These are phyloP conservation scores for Plasmodium relictum DNA, from an alignment of 169 alveolate species.

Conservation along the genomic window DNA sequence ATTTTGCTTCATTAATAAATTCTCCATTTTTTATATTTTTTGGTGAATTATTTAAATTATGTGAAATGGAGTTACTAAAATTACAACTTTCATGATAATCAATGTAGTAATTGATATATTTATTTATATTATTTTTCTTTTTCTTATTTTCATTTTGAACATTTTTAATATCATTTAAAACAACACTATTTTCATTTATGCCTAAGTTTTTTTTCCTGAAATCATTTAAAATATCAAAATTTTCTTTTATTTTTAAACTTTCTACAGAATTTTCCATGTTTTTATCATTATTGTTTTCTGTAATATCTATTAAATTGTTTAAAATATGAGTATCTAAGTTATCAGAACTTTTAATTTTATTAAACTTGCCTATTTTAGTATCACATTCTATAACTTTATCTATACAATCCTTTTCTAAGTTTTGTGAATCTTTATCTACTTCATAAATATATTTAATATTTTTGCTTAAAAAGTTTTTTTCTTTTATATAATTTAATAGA, in stretches of 20 bases:
- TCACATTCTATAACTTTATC: no score
- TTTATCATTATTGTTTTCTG: background rate
- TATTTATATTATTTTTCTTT: background rate
- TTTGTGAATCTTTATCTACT: background rate
- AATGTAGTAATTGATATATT: conserved; percentile 18
- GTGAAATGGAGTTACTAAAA: no score
- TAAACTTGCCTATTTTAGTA: no score
- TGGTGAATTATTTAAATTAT: no score
- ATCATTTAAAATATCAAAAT: conserved; percentile 3
- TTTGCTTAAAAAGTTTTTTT: conserved; percentile 10
- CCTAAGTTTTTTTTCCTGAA: background rate
- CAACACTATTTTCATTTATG: background rate
- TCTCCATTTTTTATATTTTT: no score
- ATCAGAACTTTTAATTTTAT: no score
- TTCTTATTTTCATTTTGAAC: background rate
- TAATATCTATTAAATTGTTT: no score
- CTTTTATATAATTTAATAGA: conserved; percentile 33
- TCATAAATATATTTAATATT: background rate
- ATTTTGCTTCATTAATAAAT: no score
- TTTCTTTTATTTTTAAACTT: conserved; percentile 8
- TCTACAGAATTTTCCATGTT: background rate
- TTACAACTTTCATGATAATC: conserved; percentile 18
- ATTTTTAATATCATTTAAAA: conserved; percentile 2
- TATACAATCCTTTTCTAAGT: no score
- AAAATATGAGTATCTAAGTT: no score